These are phyloP conservation scores for Phytophthora constricta DNA, from an alignment of 352 stramenopile species.

Conservation along the genomic window DNA sequence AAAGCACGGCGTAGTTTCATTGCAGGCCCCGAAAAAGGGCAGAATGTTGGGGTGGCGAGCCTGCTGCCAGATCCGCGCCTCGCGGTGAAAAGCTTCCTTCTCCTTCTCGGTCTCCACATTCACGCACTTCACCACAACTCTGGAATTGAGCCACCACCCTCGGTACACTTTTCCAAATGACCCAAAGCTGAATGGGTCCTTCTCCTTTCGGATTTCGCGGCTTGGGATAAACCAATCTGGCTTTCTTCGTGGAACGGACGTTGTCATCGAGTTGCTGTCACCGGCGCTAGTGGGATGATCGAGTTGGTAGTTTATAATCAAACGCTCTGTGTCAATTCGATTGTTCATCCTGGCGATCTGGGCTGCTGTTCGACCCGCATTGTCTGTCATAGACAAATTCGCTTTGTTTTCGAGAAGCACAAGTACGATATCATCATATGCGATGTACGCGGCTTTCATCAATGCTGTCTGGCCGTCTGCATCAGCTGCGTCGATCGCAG, in stretches of 20 bases:
- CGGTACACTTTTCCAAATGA: conserved; percentile 24
- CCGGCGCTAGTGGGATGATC: no score
- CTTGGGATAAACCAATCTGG: conserved; percentile 20
- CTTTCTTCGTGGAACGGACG: background rate
- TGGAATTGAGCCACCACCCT: conserved; percentile 17
- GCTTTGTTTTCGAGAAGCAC: conserved; percentile 16
- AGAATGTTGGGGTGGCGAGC: conserved; percentile 28
- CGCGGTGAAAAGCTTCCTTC: conserved; percentile 10
- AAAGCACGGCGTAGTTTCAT: conserved; percentile 15
- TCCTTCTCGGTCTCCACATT: conserved; percentile 8
- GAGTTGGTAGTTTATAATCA: conserved; percentile 2
- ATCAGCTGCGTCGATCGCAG: background rate
- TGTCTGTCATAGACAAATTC: background rate
- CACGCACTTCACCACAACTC: conserved; percentile 18
- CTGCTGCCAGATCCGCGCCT: conserved; percentile 21
- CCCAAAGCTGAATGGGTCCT: conserved; percentile 16
- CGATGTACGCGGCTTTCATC: conserved; percentile 16
- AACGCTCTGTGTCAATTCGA: conserved; percentile 3
- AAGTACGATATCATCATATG: conserved; percentile 7
- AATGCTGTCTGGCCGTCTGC: conserved; percentile 1
- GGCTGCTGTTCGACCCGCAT: background rate
- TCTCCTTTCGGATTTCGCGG: conserved; percentile 19
- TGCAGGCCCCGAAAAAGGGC: conserved; percentile 21
- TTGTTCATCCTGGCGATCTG: conserved; percentile 5
- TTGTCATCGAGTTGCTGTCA: no score